Evolutionary conservation across 805 yeast species (phyloP), one percentile per base, ranked within the genome.

Genomic region (Torulaspora microellipsoides): DNA sequence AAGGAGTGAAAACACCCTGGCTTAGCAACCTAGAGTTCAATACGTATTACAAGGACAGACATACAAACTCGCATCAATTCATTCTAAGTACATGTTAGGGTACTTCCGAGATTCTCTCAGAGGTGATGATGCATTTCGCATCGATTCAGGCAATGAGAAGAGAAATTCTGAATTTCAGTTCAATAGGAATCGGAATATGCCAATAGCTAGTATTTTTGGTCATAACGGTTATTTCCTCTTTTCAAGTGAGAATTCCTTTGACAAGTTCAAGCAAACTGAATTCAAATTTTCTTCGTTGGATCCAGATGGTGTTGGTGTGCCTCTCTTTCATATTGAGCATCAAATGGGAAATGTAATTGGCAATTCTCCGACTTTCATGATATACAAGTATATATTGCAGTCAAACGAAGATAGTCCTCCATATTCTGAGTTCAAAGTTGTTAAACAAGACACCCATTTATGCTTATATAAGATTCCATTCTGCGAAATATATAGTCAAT

Each of bases 301-400:
- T 28, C 35, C 45, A n/a, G 53, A 51, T 15, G 57, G 55, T 25
- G 47, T 51, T 8, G 57, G 57, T 9, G 31, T 51, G 5, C 57
- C 55, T 1, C 36, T 53, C 15, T 36, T 53, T 15, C 48, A 41
- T 12, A 45, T 53, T 14, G 31, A 20, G 25, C 9, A 17, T n/a
- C 17, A 27, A 27, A 9, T 28, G 4, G 47, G 49, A 7, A 25
- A 15, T 23, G 1, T 35, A 2, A 34, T 32, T 3, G 41, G 44
- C 7, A 35, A 42, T 15, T 15, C 40, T 10, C 46, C 48, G 12
- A n/a, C 25, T 4, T 51, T 40, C 10, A 27, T 40, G 13, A 43
- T 51, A 13, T 46, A 34, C 41, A 47, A 37, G 23, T 51, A 38
- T 25, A 34, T 43, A n/a, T 25, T 53, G 8, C 30, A 27, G 15